Base-by-base conservation (phyloP, 805 yeast species). In the Schizosaccharomyces octosporus region DNA sequence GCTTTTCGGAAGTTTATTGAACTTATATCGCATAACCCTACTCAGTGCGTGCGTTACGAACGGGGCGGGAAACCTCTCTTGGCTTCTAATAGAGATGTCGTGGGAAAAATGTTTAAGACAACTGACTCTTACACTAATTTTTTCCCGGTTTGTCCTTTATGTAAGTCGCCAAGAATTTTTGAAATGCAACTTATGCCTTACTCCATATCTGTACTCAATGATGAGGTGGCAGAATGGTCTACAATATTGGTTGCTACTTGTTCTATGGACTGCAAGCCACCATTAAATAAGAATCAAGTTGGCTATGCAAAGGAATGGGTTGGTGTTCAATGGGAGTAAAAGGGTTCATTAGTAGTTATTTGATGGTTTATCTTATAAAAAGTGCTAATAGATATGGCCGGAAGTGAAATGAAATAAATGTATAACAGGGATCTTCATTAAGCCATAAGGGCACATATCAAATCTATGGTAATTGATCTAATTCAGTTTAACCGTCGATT, bases 111-210 rank as follows among this genome's bases (percentile, higher is more conserved):
- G 39, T 58, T 17, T 21, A 11, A 24, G 27, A 19, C n/a, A 19
- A 32, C 24, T 42, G 7, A 24, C 59, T 1, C 61, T 63, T 5
- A 48, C 62, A 55, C 39, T 63, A 66, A 11, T 54, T 67, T 65
- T 5, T 68, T 85, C 9, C 87, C 95, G 0, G 85, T 86, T 3
- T 77, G 78, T 1, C 81, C 73, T 65, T 79, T 84, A 63, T 86
- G 87, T 5, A 65, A 67, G 9, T 62, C 66, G 3, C 61, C 65
- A 71, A 81, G 42, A 76, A 83, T 21, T 54, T 85, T 87, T 68
- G 98, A 93, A 71, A 72, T 90, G 63, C 98, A 93, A 69, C 71
- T 93, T 62, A 90, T 90, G 97, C 98, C 98, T 1, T 87, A 87
- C 69, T 80, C 88, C 61, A 90, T 93, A 61, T 75, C 86, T 60